A percentile compares a stretch with the other conserved stretches of the same genome.
Evolutionary conservation across 768 basidiomycete genomes (phyloP).

Genomic region (Suillus alpinus): DNA sequence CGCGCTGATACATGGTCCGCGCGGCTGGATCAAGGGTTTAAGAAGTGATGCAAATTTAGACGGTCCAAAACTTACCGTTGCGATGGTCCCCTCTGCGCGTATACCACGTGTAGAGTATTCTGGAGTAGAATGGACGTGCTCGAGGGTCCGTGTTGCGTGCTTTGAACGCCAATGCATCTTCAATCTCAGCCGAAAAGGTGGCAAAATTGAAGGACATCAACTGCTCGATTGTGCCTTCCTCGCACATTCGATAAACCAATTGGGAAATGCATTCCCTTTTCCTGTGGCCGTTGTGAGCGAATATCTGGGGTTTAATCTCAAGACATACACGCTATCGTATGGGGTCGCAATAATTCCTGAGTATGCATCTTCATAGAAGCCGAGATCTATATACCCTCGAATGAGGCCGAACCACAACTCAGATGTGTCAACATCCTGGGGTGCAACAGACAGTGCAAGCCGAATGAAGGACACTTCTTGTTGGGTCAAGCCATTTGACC

Average conservation of each 20-base stretch:
- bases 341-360: slow-evolving; percentile 71
- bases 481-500: slow-evolving; percentile 47
- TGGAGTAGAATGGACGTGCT: slow-evolving; percentile 79
- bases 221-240: slow-evolving; percentile 74
- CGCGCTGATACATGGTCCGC: slow-evolving; percentile 90
- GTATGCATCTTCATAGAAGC: slow-evolving; percentile 86
- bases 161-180: slow-evolving; percentile 86
- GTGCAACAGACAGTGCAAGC: slow-evolving; percentile 73
- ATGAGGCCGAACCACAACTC: slow-evolving; percentile 81
- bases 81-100: slow-evolving; percentile 84
- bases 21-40: slow-evolving; percentile 58
- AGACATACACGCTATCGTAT: slow-evolving; percentile 73
- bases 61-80: slow-evolving; percentile 59
- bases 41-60: slow-evolving; percentile 13
- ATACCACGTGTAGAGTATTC: slow-evolving; percentile 94
- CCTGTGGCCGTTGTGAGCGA: slow-evolving; percentile 39
- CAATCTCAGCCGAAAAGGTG: slow-evolving; percentile 82
- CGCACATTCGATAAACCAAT: slow-evolving; percentile 90
- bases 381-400: slow-evolving; percentile 69
- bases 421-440: slow-evolving; percentile 49
- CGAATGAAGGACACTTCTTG: slow-evolving; percentile 75
- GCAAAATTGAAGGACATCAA: slow-evolving; percentile 83
- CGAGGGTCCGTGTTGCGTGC: slow-evolving; percentile 92
- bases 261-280: slow-evolving; percentile 80
- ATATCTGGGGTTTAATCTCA: slow-evolving; percentile 3